Conservation (phyloP, 495 filamentous ascomycete species). For the Poronia punctata region DNA sequence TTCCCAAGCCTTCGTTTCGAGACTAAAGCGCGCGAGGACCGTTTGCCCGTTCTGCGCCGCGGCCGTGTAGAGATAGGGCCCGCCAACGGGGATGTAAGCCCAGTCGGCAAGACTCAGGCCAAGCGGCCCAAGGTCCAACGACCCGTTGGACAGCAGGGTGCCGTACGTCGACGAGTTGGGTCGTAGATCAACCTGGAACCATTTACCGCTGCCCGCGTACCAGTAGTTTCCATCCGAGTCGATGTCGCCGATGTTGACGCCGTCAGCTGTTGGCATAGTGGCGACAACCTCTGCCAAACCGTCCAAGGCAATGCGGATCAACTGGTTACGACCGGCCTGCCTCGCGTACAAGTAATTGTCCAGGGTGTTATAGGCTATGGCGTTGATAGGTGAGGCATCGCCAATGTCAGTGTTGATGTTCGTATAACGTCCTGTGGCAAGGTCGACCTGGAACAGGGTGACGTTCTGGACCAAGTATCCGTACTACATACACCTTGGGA, state of each 20-base stretch:
- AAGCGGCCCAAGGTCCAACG: not conserved
- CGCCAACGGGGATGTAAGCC: slow-evolving; percentile 3
- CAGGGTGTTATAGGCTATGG: slow-evolving; percentile 1
- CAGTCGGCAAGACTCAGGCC: not conserved
- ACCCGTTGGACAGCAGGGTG: not conserved
- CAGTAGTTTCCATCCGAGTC: not conserved
- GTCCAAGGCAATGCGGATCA: not conserved
- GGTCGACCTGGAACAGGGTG: not conserved
- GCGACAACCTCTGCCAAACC: too few relatives aligned
- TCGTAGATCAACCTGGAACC: slow-evolving; percentile 1
- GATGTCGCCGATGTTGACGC: not conserved
- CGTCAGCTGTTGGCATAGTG: too few relatives aligned
- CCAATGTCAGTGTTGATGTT: not conserved
- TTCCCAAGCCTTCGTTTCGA: not conserved
- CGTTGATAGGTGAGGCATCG: slow-evolving; percentile 6
- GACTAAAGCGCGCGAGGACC: not conserved
- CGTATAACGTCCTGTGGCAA: not conserved
- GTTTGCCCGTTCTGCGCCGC: too few relatives aligned
- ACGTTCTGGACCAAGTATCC: slow-evolving; percentile 1
- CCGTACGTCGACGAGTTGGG: not conserved
- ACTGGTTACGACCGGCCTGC: too few relatives aligned
- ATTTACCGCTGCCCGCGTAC: not conserved
- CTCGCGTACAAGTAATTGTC: slow-evolving; percentile 1
- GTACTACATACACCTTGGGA: too few relatives aligned
- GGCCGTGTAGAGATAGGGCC: not conserved